Percentiles rank a stretch among this genome's conserved stretches.
Evolutionary conservation across 441 rosid genomes (phyloP).

Genomic region (Heliophila coronopifolia): DNA sequence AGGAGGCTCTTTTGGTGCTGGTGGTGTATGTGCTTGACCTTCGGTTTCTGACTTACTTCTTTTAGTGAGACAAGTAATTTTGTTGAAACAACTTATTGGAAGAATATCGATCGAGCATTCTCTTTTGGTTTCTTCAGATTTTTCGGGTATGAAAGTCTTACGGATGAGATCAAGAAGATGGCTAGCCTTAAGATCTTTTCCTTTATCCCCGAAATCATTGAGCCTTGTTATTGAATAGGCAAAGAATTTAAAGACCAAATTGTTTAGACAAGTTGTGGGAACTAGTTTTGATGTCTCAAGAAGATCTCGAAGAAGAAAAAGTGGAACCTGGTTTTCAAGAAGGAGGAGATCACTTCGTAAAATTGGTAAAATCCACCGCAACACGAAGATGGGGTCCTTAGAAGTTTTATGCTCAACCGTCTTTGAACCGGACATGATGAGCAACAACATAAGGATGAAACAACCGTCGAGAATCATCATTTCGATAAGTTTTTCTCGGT

Average conservation of each 20-base stretch:
- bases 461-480: conserved; percentile 52
- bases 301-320: conserved; percentile 38
- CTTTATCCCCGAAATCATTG: background rate
- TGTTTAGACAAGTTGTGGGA: conserved; percentile 19
- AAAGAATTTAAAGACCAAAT: conserved; percentile 17
- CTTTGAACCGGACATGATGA: conserved; percentile 29
- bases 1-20: background rate
- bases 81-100: background rate
- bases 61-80: background rate
- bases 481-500: conserved; percentile 36
- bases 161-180: conserved; percentile 47
- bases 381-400: conserved; percentile 41
- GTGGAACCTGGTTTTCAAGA: conserved; percentile 56
- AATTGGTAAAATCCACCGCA: conserved; percentile 48
- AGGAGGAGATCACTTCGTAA: conserved; percentile 46
- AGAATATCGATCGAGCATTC: background rate
- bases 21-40: background rate
- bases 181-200: conserved; percentile 7
- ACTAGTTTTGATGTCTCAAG: conserved; percentile 30
- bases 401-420: conserved; percentile 24
- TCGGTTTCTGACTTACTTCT: background rate
- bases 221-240: background rate
- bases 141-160: conserved; percentile 26
- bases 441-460: conserved; percentile 47
- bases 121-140: background rate